phyloP scores from a whole-genome alignment of 2,329 filamentous ascomycete species.

The Trichocomaceae sp. region DNA sequence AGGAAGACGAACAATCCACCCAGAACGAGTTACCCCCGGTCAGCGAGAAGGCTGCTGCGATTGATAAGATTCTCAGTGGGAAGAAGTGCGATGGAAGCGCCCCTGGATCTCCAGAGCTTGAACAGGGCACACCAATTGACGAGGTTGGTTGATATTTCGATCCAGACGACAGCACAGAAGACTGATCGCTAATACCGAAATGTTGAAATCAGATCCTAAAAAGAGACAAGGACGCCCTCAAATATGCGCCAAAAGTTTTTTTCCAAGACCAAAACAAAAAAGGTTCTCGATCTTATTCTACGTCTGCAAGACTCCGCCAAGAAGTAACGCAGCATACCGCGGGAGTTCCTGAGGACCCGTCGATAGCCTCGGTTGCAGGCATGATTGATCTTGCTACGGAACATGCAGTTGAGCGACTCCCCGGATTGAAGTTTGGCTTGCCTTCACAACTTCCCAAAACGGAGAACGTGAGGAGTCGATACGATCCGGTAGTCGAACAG shows the following conservation, averaged over 20 bases:
- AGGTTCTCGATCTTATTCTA: constrained; percentile 53
- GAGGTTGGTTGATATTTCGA: constrained; percentile 45
- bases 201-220: constrained; percentile 51
- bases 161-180: neutral
- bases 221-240: constrained; percentile 54
- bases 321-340: constrained; percentile 22
- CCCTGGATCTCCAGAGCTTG: constrained; percentile 51
- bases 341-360: constrained; percentile 21
- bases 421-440: constrained; percentile 71
- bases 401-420: constrained; percentile 30
- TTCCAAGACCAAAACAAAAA: constrained; percentile 37
- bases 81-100: constrained; percentile 33
- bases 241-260: constrained; percentile 57
- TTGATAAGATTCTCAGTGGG: constrained; percentile 50
- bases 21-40: constrained; percentile 53
- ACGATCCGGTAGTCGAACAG: constrained; percentile 78
- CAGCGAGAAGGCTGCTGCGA: constrained; percentile 58
- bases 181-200: neutral
- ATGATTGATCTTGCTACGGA: constrained; percentile 33
- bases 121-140: constrained; percentile 59
- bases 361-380: constrained; percentile 27
- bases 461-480: constrained; percentile 67
- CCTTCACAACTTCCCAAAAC: constrained; percentile 60
- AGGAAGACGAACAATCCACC: constrained; percentile 34
- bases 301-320: constrained; percentile 39